These are phyloP conservation scores for Tolypocladium cylindrosporum DNA, from an alignment of 2,329 filamentous ascomycete species.

Conservation along the genomic window DNA sequence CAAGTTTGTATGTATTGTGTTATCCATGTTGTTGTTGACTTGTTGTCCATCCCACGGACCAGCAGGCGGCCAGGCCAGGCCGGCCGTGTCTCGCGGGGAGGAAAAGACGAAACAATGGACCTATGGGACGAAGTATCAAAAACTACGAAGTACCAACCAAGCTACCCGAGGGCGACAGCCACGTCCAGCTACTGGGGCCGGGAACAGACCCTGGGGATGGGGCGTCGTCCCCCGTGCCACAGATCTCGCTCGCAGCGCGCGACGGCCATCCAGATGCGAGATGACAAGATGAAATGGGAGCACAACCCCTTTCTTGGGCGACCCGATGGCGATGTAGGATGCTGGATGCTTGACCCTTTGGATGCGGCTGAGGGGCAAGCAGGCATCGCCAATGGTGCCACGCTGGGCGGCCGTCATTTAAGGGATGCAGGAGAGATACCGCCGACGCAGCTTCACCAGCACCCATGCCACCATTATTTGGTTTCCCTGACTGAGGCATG, in stretches of 20 bases:
- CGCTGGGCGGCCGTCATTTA: background rate
- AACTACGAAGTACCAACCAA: background rate
- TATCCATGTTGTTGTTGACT: background rate
- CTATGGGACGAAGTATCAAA: background rate
- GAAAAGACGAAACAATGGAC: background rate
- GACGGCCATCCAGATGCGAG: background rate
- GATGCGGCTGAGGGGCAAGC: constrained; percentile 1
- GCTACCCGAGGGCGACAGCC: background rate
- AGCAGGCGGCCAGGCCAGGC: background rate
- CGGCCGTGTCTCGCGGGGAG: background rate
- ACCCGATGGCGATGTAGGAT: background rate
- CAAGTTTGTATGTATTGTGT: background rate
- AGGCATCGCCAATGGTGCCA: constrained; percentile 5
- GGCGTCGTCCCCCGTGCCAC: background rate
- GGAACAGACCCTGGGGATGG: background rate
- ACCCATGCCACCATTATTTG: background rate
- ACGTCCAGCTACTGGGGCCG: background rate
- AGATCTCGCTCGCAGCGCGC: background rate
- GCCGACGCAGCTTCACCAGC: background rate
- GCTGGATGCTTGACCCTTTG: background rate
- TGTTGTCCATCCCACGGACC: background rate
- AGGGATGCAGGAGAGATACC: background rate
- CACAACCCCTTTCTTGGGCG: background rate
- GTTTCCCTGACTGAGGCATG: background rate
- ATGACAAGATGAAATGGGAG: background rate